A percentile compares a stretch with the other conserved stretches of the same genome.
Conservation (phyloP, 805 yeast species). For the Ogataea thermomethanolica region DNA sequence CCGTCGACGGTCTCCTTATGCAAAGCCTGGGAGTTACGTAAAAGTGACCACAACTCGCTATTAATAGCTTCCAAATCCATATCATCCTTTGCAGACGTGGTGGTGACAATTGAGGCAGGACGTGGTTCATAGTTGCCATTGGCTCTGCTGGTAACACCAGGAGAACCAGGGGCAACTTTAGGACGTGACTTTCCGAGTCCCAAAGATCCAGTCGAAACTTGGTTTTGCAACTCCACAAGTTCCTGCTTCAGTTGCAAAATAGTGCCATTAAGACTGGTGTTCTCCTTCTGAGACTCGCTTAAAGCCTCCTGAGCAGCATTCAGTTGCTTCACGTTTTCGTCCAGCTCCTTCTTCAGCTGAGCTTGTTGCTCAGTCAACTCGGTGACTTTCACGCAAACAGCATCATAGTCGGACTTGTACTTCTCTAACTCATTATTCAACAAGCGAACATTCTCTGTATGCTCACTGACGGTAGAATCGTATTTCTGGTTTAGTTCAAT, state of each 20-base stretch:
- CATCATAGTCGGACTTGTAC: constrained; percentile 53
- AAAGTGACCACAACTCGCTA: constrained; percentile 66
- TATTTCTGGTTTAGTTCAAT: constrained; percentile 47
- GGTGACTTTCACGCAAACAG: constrained; percentile 56
- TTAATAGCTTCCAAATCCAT: constrained; percentile 64
- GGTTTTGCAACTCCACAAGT: constrained; percentile 32
- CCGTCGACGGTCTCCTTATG: constrained; percentile 87
- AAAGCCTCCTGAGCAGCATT: constrained; percentile 56
- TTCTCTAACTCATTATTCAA: constrained; percentile 54
- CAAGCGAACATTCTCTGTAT: constrained; percentile 43
- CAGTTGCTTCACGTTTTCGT: constrained; percentile 57
- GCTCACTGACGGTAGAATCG: constrained; percentile 43
- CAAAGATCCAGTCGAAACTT: constrained; percentile 21
- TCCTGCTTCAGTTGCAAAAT: constrained; percentile 51
- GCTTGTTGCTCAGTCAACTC: constrained; percentile 59
- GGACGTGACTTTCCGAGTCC: constrained; percentile 16
- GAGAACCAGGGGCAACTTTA: constrained; percentile 28
- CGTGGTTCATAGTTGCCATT: constrained; percentile 44
- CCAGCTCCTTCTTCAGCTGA: constrained; percentile 61
- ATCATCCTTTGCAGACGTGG: constrained; percentile 42
- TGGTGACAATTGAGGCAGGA: constrained; percentile 61
- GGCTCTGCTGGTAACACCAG: constrained; percentile 15
- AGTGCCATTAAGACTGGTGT: constrained; percentile 60
- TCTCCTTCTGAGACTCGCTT: constrained; percentile 57
- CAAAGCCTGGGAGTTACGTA: constrained; percentile 67